These are phyloP conservation scores for Allium cepa DNA, from an alignment of 106 monocot genomes.

Conservation along the genomic window DNA sequence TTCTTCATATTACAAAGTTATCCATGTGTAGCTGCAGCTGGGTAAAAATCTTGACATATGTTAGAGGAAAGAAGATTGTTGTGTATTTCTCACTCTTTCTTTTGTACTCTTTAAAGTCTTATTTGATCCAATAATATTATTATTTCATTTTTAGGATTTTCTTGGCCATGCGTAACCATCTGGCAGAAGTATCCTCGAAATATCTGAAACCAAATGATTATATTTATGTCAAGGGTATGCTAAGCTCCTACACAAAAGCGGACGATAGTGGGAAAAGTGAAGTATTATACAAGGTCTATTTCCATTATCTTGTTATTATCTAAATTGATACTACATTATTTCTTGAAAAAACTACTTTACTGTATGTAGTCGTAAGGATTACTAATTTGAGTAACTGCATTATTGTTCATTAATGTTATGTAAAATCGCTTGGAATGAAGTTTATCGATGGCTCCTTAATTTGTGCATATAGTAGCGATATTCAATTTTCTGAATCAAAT, in stretches of 20 bases:
- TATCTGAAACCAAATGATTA: constrained; percentile 58
- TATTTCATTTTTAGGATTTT: constrained; percentile 28
- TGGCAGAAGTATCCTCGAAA: constrained; percentile 40
- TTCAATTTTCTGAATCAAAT: not conserved
- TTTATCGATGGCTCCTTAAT: not conserved
- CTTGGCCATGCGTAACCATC: constrained; percentile 25
- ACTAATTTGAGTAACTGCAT: too few species aligned
- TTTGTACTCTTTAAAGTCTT: not conserved
- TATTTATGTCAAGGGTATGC: constrained; percentile 50
- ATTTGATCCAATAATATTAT: not conserved
- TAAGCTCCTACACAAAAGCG: constrained; percentile 42
- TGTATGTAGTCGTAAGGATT: too few species aligned
- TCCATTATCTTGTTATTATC: not conserved
- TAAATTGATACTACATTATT: not conserved
- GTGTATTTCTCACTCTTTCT: not conserved
- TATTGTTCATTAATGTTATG: not conserved
- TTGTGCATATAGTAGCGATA: not conserved
- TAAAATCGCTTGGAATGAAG: not conserved
- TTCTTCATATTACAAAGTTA: not conserved
- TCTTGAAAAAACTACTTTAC: not conserved
- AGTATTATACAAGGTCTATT: constrained; percentile 46
- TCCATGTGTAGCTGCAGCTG: not conserved
- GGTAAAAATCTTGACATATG: not conserved
- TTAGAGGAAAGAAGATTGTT: not conserved
- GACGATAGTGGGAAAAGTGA: constrained; percentile 22